These are phyloP conservation scores for Danielia reshetovae DNA, from an alignment of 805 yeast species.

Conservation along the genomic window DNA sequence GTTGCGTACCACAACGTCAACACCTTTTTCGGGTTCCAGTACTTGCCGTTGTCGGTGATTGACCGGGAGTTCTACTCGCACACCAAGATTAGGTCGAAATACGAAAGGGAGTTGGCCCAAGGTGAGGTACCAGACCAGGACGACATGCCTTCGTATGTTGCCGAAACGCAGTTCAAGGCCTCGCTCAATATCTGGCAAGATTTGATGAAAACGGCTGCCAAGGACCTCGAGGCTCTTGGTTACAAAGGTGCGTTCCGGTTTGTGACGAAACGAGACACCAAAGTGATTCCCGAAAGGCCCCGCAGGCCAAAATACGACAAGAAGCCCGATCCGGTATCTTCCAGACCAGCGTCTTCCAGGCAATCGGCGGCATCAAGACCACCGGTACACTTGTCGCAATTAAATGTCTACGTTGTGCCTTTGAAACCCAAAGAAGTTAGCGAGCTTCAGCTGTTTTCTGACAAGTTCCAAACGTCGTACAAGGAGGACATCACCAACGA, in stretches of 20 bases:
- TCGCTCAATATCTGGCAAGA: constrained; percentile 23
- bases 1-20: constrained; percentile 85
- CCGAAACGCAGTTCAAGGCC: constrained; percentile 16
- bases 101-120: constrained; percentile 2
- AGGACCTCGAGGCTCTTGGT: constrained; percentile 21
- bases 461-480: constrained; percentile 29
- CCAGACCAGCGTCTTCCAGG: background rate
- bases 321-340: too few species aligned
- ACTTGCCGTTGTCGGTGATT: constrained; percentile 68
- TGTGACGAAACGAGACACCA: constrained; percentile 22
- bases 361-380: too few species aligned
- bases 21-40: constrained; percentile 84
- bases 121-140: constrained; percentile 1
- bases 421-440: constrained; percentile 18
- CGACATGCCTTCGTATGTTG: constrained; percentile 13
- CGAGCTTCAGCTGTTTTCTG: constrained; percentile 23
- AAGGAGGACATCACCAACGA: constrained; percentile 21
- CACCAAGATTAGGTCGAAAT: constrained; percentile 1
- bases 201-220: constrained; percentile 23
- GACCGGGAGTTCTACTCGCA: constrained; percentile 44
- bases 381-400: too few species aligned
- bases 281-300: too few species aligned
- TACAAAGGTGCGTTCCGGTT: constrained; percentile 25
- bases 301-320: too few species aligned
- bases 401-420: constrained; percentile 31